Evolutionary conservation across 768 basidiomycete species (phyloP), one percentile per base, ranked within the genome.

Genomic region (Lactifluus volemus): DNA sequence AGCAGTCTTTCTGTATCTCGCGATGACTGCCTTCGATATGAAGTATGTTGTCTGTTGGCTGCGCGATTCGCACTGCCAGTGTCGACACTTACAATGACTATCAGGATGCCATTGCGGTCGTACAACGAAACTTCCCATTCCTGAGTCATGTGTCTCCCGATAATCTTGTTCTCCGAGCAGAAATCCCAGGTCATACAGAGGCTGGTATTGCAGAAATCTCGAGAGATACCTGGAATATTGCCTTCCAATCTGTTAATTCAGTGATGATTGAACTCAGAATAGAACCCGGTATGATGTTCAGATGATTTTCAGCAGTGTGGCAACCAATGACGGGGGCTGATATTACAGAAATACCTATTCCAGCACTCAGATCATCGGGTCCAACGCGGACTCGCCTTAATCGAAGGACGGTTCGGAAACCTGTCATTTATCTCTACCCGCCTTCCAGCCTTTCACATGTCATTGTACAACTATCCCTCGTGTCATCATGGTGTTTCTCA

Each of bases 361-460:
- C 32, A 34, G 32, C 9, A 5, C 4, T 9, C 32, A 34, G 9
- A 34, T 34, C 9, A 9, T 9, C 6, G 32, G 6, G 32, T 34
- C 32, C 4, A 32, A 4, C 7, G 5, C 32, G 32, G 25, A 25
- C 25, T 9, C 32, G 32, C 32, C 9, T 9, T 34, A 25, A 25
- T 25, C 25, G 32, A 34, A 39, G 11, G 12, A 44, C 14, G 7
- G 12, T 10, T n/a, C 55, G 59, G 17, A 61, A 61, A 19, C 60
- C 55, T 10, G 41, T 63, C 36, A 58, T 62, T 50, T 62, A 62
- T 41, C 51, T 58, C 41, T 58, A 25, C 15, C 56, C 61, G 7
- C 56, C 61, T 6, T 49, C 32, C 4, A 36, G 56, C 25, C 51
- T 62, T 17, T 19, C 45, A 5, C 38, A 58, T 29, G 61, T 62